Conservation (phyloP, 2,329 filamentous ascomycete genomes). For the Amphichorda felina region DNA sequence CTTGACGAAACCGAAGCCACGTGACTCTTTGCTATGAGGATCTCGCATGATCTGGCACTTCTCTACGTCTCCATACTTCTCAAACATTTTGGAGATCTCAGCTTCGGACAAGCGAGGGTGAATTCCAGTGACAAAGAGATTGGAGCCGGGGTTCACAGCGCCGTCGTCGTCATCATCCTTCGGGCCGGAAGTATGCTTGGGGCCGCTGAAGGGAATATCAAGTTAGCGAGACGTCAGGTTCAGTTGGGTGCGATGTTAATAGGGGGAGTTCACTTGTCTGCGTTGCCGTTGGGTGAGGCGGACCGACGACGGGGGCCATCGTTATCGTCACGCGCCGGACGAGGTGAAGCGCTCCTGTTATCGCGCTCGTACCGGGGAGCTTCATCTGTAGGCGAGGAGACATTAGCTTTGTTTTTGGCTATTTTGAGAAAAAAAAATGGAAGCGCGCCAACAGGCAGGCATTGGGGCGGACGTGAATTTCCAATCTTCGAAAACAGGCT, state of each 20-base stretch:
- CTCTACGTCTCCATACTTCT: slow-evolving; percentile 97
- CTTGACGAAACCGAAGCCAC: slow-evolving; percentile 98
- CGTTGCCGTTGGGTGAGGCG: slow-evolving; percentile 44
- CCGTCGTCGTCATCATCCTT: slow-evolving; percentile 58
- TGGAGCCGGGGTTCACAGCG: slow-evolving; percentile 85
- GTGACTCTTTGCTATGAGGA: slow-evolving; percentile 95
- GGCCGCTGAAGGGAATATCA: slow-evolving; percentile 11
- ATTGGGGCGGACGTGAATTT: too few species aligned
- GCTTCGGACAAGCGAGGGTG: slow-evolving; percentile 83
- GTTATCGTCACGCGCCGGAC: slow-evolving; percentile 47
- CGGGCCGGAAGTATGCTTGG: slow-evolving; percentile 40
- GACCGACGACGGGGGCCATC: slow-evolving; percentile 49
- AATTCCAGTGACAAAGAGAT: slow-evolving; percentile 97
- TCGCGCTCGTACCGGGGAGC: slow-evolving; percentile 54
- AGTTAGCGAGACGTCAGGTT: neutral
- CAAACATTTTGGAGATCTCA: slow-evolving; percentile 89
- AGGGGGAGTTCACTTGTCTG: slow-evolving; percentile 19
- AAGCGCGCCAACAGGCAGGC: too few species aligned
- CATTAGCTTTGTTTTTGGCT: neutral
- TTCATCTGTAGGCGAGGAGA: slow-evolving; percentile 35
- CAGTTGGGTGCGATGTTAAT: neutral
- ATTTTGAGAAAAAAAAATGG: too few species aligned
- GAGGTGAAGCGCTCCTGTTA: slow-evolving; percentile 54
- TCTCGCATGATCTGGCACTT: slow-evolving; percentile 99
- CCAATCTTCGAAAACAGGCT: too few species aligned